Conservation (phyloP, 1,284 basidiomycete genomes). For the Inonotus hispidus region DNA sequence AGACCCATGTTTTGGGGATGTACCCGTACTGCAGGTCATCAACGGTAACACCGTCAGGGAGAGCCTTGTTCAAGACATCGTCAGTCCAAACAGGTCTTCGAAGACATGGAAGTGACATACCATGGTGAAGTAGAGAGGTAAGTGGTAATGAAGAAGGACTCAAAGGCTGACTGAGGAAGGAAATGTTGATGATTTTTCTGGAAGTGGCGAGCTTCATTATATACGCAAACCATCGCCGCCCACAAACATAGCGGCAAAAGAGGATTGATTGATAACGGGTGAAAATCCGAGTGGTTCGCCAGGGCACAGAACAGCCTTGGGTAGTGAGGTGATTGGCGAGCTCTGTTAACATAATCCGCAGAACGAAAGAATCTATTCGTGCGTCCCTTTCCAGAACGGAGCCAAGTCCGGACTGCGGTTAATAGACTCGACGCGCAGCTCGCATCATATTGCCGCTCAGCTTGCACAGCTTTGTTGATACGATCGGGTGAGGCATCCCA, state of each 20-base stretch:
- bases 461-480: no score
- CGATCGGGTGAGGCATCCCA: no score
- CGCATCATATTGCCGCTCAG: no score
- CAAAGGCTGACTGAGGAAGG: neutral
- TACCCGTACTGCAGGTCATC: slow-evolving; percentile 21
- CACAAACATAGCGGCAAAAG: neutral
- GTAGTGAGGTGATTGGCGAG: neutral
- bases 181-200: no score
- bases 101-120: neutral
- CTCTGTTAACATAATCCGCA: neutral
- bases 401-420: no score
- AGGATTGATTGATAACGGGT: neutral
- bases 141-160: neutral
- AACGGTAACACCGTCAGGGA: neutral
- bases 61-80: neutral
- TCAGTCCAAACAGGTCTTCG: neutral
- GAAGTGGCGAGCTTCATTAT: neutral
- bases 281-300: neutral
- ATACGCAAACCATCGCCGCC: neutral
- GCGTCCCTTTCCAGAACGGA: no score
- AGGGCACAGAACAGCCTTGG: neutral
- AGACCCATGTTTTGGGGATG: slow-evolving; percentile 29
- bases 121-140: neutral
- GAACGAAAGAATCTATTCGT: no score
- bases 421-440: no score